These are phyloP conservation scores for Mycena leptocephala DNA, from an alignment of 768 basidiomycete species.

Conservation along the genomic window DNA sequence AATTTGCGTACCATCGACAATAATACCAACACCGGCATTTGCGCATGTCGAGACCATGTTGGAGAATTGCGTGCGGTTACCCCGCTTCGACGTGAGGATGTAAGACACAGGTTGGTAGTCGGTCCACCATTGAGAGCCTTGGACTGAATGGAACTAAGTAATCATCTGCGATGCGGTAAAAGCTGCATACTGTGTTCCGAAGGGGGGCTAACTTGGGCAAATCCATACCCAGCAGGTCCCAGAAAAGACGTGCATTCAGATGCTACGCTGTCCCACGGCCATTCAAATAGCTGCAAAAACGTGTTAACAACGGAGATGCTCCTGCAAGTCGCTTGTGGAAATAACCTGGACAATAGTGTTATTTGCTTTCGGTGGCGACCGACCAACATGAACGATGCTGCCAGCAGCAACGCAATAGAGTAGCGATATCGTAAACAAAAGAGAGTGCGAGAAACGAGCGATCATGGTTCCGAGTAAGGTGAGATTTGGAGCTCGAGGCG, in stretches of 20 bases:
- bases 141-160: slow-evolving; percentile 31
- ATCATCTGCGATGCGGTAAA: background rate
- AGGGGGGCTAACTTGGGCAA: slow-evolving; percentile 55
- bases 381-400: slow-evolving; percentile 18
- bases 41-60: slow-evolving; percentile 45
- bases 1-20: slow-evolving; percentile 42
- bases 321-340: background rate
- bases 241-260: slow-evolving; percentile 61
- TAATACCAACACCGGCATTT: slow-evolving; percentile 47
- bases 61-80: slow-evolving; percentile 51
- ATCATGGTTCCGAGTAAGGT: background rate
- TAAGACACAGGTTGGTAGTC: slow-evolving; percentile 67
- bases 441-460: background rate
- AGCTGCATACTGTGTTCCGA: slow-evolving; percentile 49
- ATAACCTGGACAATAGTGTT: slow-evolving; percentile 50
- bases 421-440: background rate
- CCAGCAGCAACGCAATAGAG: slow-evolving; percentile 22
- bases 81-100: slow-evolving; percentile 60
- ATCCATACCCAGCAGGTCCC: slow-evolving; percentile 63
- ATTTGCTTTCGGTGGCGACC: slow-evolving; percentile 16
- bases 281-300: slow-evolving; percentile 59
- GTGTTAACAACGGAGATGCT: background rate
- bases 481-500: background rate
- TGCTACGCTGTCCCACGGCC: slow-evolving; percentile 58
- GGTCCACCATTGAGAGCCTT: slow-evolving; percentile 63